A percentile compares a stretch with the other conserved stretches of the same genome.
Conservation (phyloP, 805 yeast genomes). For the Debaryomyces castellii region DNA sequence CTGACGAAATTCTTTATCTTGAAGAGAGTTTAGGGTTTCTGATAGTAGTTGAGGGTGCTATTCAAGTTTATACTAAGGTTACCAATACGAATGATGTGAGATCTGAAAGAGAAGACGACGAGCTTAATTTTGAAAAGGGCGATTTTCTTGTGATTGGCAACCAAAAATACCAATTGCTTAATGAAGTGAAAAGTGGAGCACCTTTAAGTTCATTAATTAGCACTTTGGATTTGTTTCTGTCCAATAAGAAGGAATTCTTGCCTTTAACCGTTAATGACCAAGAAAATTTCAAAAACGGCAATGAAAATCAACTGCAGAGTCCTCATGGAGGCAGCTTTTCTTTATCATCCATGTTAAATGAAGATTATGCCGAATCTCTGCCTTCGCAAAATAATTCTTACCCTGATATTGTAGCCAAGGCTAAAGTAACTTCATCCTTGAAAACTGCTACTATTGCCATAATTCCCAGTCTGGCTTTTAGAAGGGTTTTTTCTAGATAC, state of each 20-base stretch:
- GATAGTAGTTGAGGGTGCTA: conserved; percentile 87
- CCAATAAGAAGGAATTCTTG: conserved; percentile 10
- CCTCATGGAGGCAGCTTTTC: conserved; percentile 1
- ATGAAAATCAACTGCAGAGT: background rate
- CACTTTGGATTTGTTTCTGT: conserved; percentile 68
- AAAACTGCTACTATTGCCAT: conserved; percentile 80
- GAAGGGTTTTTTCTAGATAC: conserved; percentile 64
- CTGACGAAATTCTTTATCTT: conserved; percentile 72
- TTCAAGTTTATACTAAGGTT: conserved; percentile 71
- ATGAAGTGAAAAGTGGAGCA: conserved; percentile 77
- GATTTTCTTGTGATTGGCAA: conserved; percentile 52
- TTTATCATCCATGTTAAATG: conserved; percentile 2
- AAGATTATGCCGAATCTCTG: background rate
- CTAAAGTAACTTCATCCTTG: conserved; percentile 33
- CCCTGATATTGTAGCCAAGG: conserved; percentile 66
- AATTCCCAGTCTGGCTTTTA: conserved; percentile 83
- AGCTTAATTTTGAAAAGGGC: conserved; percentile 31
- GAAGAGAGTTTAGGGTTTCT: conserved; percentile 82
- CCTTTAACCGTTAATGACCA: conserved; percentile 1
- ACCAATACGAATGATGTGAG: conserved; percentile 9
- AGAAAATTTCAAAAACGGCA: too few species aligned
- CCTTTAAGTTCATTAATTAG: conserved; percentile 83
- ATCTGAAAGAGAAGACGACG: conserved; percentile 13
- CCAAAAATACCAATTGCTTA: conserved; percentile 68
- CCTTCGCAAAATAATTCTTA: background rate